Base-by-base conservation (phyloP, 768 basidiomycete species). In the Lyophyllum atratum region DNA sequence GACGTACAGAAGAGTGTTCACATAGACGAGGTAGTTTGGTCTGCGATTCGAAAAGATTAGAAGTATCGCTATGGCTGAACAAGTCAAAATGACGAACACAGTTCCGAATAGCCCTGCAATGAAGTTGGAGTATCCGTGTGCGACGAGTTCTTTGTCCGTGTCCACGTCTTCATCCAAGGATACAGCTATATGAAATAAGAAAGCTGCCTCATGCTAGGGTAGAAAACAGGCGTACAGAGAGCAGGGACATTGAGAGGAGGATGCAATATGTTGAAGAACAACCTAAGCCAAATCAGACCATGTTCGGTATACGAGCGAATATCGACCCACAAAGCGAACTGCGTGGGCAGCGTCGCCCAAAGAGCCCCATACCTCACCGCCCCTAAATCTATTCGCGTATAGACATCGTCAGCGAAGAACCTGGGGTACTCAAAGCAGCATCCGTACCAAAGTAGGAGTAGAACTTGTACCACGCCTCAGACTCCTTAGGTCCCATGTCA, bases 201-300 rank as follows among this genome's bases (percentile, higher is more conserved):
- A n/a, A 15, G 12, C 8, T 11, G 43, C 17, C 37, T 15, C 1
- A 19, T 25, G 5, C 7, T 5, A 19, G 29, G 9, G 21, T 31
- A 57, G 45, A 29, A 42, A 33, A n/a, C 28, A 7, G 29, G 52
- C 83, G 55, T 67, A 85, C 93, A 87, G 12, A 98, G 76, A 7
- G 94, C 92, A 7, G 95, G 95, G 9, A 97, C 91, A 63, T 97
- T 94, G 47, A 94, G 69, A 49, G 91, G 91, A 39, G 93, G 87
- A 66, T 94, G 91, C 43, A 95, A 67, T 51, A 93, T 80, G 63
- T 92, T 93, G 74, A 93, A 93, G 68, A 93, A 93, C 33, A 93
- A 59, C 55, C 89, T 90, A 37, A 11, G n/a, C 49, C 37, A 21
- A 53, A 15, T 51, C 52, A 46, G 59, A 40, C 49, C 12, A 21